A percentile compares a stretch with the other conserved stretches of the same genome.
Conservation (phyloP, 108 stramenopile genomes). For the Nitzschia palea region DNA sequence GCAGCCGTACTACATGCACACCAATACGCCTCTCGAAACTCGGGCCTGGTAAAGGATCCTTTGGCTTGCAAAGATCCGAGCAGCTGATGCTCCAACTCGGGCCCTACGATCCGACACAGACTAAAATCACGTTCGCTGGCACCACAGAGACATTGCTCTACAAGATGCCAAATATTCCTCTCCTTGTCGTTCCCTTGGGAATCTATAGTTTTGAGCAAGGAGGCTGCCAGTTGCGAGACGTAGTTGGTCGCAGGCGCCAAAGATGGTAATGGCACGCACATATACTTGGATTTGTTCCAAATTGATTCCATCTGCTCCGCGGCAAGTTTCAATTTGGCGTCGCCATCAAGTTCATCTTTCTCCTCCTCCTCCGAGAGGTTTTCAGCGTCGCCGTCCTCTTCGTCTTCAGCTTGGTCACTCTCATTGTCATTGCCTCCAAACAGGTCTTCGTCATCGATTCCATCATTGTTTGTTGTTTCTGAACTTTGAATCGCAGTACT, state of each 20-base stretch:
- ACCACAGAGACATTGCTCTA: constrained; percentile 5
- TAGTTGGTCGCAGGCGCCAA: constrained; percentile 33
- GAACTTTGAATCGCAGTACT: not conserved
- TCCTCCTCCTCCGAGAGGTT: constrained; percentile 9
- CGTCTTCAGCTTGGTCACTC: constrained; percentile 20
- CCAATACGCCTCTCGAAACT: constrained; percentile 42
- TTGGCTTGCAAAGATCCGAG: constrained; percentile 13
- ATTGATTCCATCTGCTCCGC: constrained; percentile 34
- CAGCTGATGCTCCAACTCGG: constrained; percentile 27
- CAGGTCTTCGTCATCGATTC: constrained; percentile 22
- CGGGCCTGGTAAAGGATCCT: constrained; percentile 29
- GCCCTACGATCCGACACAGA: constrained; percentile 29
- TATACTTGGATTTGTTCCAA: constrained; percentile 29
- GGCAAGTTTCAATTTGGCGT: constrained; percentile 12
- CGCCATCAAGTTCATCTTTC: constrained; percentile 9
- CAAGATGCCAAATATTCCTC: not conserved
- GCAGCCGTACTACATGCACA: constrained; percentile 45
- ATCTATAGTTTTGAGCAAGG: not conserved
- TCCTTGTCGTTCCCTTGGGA: not conserved
- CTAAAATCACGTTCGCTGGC: constrained; percentile 30
- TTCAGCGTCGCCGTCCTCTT: constrained; percentile 13
- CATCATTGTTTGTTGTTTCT: not conserved
- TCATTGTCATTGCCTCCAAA: constrained; percentile 46
- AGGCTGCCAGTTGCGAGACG: constrained; percentile 8
- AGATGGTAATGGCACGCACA: constrained; percentile 29